These are phyloP conservation scores for Phytophthora syringae DNA, from an alignment of 352 stramenopile genomes.

Conservation along the genomic window DNA sequence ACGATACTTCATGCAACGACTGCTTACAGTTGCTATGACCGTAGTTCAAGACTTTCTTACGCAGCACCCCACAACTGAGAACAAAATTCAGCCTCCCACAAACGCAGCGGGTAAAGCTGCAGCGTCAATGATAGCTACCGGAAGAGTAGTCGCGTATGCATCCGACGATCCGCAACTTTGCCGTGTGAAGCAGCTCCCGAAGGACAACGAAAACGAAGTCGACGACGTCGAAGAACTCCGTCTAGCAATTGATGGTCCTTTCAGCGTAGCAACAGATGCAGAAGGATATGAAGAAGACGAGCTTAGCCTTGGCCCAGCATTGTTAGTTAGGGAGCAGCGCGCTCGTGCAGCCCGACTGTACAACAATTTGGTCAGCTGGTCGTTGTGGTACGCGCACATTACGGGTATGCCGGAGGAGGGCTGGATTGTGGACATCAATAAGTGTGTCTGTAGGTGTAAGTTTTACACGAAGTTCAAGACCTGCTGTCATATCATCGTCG, in stretches of 20 bases:
- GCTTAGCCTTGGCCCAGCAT: background rate
- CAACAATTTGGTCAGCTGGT: conserved; percentile 10
- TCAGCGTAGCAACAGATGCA: background rate
- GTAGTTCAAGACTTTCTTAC: conserved; percentile 1
- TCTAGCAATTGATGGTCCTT: background rate
- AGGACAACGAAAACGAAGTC: background rate
- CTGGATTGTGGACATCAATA: conserved; percentile 11
- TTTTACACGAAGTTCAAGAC: conserved; percentile 18
- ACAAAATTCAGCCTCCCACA: background rate
- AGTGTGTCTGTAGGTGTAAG: conserved; percentile 13
- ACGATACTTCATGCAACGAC: conserved; percentile 16
- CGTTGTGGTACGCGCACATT: conserved; percentile 9
- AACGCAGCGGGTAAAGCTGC: background rate
- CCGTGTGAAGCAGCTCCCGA: conserved; percentile 7
- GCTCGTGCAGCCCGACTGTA: conserved; percentile 5
- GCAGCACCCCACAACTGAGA: background rate
- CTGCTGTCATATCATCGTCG: conserved; percentile 14
- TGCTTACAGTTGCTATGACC: conserved; percentile 1
- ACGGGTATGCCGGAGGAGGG: conserved; percentile 1
- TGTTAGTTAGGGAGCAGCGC: conserved; percentile 8
- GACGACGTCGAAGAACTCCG: conserved; percentile 1
- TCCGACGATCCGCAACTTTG: background rate
- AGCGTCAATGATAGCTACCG: conserved; percentile 1
- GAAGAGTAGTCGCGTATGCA: background rate
- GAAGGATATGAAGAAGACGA: background rate